A percentile compares a stretch with the other conserved stretches of the same genome.
phyloP scores from a whole-genome alignment of 2,329 filamentous ascomycete genomes.

The Keithomyces neogunnii region DNA sequence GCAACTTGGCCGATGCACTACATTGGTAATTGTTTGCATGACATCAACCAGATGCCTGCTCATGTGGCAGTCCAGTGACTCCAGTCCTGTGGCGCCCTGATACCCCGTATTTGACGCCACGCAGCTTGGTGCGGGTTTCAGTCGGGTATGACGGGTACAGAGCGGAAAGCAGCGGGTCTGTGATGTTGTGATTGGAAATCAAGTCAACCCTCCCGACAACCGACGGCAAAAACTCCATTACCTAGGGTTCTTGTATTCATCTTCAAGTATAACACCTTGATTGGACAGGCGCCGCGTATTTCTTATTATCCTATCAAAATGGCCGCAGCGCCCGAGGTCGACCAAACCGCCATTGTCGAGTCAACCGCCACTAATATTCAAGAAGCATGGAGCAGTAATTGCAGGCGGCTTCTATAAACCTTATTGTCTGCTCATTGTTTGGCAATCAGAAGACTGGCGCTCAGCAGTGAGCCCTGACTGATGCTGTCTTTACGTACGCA shows the following conservation, averaged over 20 bases:
- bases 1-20: not conserved
- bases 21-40: not conserved
- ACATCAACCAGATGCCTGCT: not conserved
- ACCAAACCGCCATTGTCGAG: conserved; percentile 65
- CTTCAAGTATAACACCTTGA: not conserved
- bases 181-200: too few relatives aligned
- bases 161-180: not conserved
- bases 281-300: not conserved
- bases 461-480: conserved; percentile 60
- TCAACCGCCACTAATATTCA: conserved; percentile 63
- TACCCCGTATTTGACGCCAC: too few relatives aligned
- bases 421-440: conserved; percentile 57
- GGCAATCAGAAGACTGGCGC: conserved; percentile 60
- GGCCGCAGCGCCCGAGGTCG: conserved; percentile 40
- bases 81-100: too few relatives aligned
- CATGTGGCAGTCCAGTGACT: not conserved
- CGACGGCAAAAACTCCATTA: not conserved
- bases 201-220: not conserved
- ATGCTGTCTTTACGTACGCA: conserved; percentile 63
- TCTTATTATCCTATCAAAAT: conserved; percentile 16
- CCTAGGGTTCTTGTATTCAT: not conserved
- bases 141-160: not conserved
- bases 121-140: not conserved
- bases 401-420: conserved; percentile 63
- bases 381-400: conserved; percentile 58